Conservation (phyloP, 2,329 filamentous ascomycete genomes). For the Colletotrichum zoysiae region DNA sequence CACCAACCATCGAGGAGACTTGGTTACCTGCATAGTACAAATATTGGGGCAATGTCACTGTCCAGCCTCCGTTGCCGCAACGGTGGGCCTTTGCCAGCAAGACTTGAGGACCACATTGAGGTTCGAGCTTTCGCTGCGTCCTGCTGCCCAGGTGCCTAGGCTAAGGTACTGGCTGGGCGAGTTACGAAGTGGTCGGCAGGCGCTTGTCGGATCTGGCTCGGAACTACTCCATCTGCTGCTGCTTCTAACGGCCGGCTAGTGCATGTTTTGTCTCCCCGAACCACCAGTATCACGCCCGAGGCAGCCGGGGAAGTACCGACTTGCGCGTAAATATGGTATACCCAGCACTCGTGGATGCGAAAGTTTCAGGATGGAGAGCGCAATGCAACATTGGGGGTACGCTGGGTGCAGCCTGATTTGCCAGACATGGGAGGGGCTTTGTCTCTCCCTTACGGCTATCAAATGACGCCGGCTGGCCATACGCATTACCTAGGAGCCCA, state of each 20-base stretch:
- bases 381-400: conserved; percentile 24
- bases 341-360: conserved; percentile 11
- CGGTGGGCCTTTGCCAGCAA: conserved; percentile 13
- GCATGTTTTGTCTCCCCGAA: not conserved
- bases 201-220: conserved; percentile 16
- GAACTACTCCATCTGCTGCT: conserved; percentile 15
- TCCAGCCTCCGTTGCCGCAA: conserved; percentile 13
- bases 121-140: not conserved
- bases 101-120: not conserved
- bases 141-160: conserved; percentile 14
- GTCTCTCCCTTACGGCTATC: conserved; percentile 17
- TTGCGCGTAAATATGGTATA: not conserved
- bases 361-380: conserved; percentile 31
- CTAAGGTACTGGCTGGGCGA: not conserved
- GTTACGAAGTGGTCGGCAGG: conserved; percentile 13
- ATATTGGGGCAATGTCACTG: conserved; percentile 26
- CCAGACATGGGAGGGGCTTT: not conserved
- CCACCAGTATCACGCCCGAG: conserved; percentile 2
- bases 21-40: not conserved
- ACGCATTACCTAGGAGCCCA: conserved; percentile 1
- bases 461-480: conserved; percentile 12
- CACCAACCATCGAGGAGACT: conserved; percentile 10
- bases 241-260: conserved; percentile 2
- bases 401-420: conserved; percentile 18
- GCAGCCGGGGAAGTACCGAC: not conserved